Base-by-base conservation (phyloP, 345 rosid genomes). In the Clausena lansium region DNA sequence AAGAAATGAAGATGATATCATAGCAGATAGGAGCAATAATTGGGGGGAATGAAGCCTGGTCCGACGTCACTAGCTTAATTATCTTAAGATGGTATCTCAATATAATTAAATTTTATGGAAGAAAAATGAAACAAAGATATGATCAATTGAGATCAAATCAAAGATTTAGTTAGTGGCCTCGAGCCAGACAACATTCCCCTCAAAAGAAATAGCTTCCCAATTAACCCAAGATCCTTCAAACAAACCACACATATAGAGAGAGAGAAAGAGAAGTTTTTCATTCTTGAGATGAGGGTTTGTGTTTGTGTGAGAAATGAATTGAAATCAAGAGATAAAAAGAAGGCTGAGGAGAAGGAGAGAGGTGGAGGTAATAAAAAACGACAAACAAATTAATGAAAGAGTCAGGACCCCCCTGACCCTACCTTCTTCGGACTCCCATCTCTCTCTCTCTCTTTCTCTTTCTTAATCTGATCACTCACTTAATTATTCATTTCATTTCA, bases 41-140 rank as follows among this genome's bases (percentile, higher is more conserved):
- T 93, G 94, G 92, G 96, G 94, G 96, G 98, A 90, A 93, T 91
- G 96, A 93, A 93, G 97, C 97, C 97, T 93, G 97, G 97, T 93
- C 97, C 97, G 96, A 93, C 87, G 89, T 50, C 73, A 47, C 38
- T 2, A 70, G 41, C 60, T 70, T 41, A 36, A 47, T n/a, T 2
- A 70, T 17, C 39, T 30, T 41, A 50, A n/a, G 78, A 85, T 78
- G 47, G 24, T 36, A 68, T 81, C 71, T 75, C 71, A 57, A 66
- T 19, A 45, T 45, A 45, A 45, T 45, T 45, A 45, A 13, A 45
- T 45, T 45, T 45, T 45, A 45, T 45, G 50, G 50, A 45, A 11
- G 50, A 45, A 45, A 45, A 45, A 45, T 45, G 50, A 45, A 75
- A 27, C 41, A 65, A 45, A 70, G 1, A 17, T 4, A 73, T 14